phyloP scores from a whole-genome alignment of 495 filamentous ascomycete species.

The Neurospora sp. region DNA sequence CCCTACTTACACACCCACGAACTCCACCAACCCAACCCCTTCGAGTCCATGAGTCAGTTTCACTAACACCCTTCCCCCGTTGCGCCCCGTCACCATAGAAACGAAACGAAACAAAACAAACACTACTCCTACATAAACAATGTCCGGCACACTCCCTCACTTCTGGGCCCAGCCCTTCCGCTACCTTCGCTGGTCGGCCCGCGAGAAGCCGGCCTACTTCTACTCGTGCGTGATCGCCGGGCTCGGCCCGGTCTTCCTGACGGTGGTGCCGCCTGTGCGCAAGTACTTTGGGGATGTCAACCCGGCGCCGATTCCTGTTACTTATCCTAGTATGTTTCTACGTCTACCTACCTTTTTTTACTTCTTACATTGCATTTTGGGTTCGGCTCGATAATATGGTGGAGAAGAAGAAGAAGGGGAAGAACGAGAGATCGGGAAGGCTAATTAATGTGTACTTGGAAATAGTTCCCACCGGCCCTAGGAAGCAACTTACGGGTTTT shows the following conservation, averaged over 20 bases:
- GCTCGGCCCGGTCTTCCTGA: slow-evolving; percentile 57
- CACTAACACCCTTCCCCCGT: not conserved
- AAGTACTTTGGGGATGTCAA: slow-evolving; percentile 58
- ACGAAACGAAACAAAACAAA: not conserved
- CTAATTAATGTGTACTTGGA: not conserved
- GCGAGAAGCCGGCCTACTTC: slow-evolving; percentile 81
- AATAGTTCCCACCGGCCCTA: slow-evolving; percentile 56
- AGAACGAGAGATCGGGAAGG: not conserved
- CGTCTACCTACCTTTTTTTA: no score
- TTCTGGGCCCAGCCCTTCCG: slow-evolving; percentile 76
- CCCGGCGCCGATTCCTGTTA: slow-evolving; percentile 62
- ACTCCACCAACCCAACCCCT: not conserved
- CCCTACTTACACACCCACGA: not conserved
- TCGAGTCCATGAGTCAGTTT: not conserved
- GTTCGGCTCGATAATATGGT: not conserved
- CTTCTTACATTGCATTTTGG: not conserved
- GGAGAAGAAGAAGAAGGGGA: not conserved
- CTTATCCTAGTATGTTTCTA: slow-evolving; percentile 73
- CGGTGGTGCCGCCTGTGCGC: slow-evolving; percentile 60
- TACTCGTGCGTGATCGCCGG: slow-evolving; percentile 65
- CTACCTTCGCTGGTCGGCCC: slow-evolving; percentile 78
- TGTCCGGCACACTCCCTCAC: slow-evolving; percentile 51
- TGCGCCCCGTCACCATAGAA: not conserved
- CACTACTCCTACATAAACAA: slow-evolving; percentile 20
- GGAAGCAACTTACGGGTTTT: slow-evolving; percentile 62